Evolutionary conservation across 345 rosid species (phyloP), one percentile per base, ranked within the genome.

Genomic region (Camelina sativa): DNA sequence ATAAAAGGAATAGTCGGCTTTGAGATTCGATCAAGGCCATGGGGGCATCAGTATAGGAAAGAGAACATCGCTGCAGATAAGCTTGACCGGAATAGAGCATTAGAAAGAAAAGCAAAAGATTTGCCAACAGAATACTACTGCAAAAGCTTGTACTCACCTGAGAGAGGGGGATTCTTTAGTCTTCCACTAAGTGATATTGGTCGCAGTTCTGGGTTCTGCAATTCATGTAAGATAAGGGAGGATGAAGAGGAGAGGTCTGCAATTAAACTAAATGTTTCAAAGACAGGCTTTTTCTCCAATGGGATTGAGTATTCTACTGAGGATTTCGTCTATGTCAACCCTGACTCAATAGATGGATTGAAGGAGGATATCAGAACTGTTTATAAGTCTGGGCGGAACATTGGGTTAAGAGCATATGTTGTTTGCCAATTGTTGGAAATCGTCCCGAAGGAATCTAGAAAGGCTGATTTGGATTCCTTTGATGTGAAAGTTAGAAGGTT

Each of bases 1-100:
- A 70, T 88, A 52, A 81, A 82, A 75, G 82, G 79, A 67, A 54
- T 72, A 28, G 82, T 62, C 13, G 62, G 54, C 16, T 76, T 83
- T 8, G 86, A 88, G 63, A 78, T 88, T 55, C 66, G 82, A 19
- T 76, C 74, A 51, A 52, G 81, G 69, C 91, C 87, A 58, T 88
- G 96, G 93, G 93, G 94, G 6, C 78, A 83, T 74, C 83, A 82
- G 67, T 82, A 85, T 68, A 67, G 91, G 71, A 90, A 81, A 71
- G 81, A 72, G 57, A 78, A 79, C 69, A 73, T 73, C 16, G 43
- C 41, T 9, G 75, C 76, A 2, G 89, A 86, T 57, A 82, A 78
- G 65, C 50, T 65, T 46, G 94, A 87, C 67, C 81, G 82, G 47
- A 84, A 64, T 52, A 81, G 79, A 72, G 88, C 88, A 7, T 80